Base-by-base conservation (phyloP, 2,329 filamentous ascomycete genomes). In the Davidsoniella australis region DNA sequence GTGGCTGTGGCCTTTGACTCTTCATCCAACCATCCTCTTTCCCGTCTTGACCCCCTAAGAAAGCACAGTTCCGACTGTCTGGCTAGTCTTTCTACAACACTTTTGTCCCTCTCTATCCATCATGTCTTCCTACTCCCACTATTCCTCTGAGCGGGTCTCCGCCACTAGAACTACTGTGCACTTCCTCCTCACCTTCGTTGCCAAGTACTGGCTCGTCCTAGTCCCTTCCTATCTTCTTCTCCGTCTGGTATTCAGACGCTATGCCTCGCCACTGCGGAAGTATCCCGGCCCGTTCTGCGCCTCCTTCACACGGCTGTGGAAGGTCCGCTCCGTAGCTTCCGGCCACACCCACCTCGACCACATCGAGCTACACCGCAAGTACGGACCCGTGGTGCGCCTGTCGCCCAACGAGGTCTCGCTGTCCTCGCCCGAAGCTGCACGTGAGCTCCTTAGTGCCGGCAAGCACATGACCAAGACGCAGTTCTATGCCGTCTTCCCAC, bases 211-310 rank as follows among this genome's bases (percentile, higher is more conserved):
- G 71, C 59, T 64, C 7, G 54, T 61, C 3, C 59, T 68, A 20
- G 48, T 63, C 14, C 46, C 61, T 38, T 54, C 63, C 20, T 45
- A 61, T 16, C 12, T 67, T 1, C 49, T 60, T 39, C 62, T 61
- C 36, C 72, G 68, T 59, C 62, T 75, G 9, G 57, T 64, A n/a
- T 63, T 60, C 47, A 75, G 74, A 53, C 63, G 65, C 33, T 75
- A 68, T 57, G 60, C 69, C 51, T 65, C 69, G 57, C 77, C 78
- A 6, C 64, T 85, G 49, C 73, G 76, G 60, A 76, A 72, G 58
- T 83, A 82, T 56, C 82, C 83, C 0, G 83, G 82, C 0, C 82
- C 78, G 0, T 67, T 77, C 51, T 58, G 82, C 43, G 83, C 82
- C 20, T 77, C 69, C 5, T 62, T 58, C 49, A 66, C 62, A 0